Conservation (phyloP, 1,284 basidiomycete species). For the Cutaneotrichosporon spelunceum region DNA sequence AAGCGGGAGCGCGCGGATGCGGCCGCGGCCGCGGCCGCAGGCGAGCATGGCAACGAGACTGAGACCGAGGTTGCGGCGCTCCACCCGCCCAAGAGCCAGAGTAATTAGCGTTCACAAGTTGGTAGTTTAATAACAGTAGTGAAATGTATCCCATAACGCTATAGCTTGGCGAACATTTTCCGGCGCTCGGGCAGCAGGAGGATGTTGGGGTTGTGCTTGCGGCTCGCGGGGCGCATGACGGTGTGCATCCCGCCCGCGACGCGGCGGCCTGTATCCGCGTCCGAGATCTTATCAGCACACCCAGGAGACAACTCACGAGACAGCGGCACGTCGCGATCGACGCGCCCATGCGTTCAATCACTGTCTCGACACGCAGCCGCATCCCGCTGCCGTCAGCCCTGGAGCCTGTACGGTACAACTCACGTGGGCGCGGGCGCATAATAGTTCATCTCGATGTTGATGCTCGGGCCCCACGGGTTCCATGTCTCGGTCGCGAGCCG, state of each 20-base stretch:
- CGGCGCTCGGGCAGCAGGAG: neutral
- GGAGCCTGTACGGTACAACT: too few relatives aligned
- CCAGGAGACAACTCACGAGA: neutral
- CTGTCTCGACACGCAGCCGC: constrained; percentile 4
- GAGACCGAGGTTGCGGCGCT: neutral
- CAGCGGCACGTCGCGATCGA: constrained; percentile 7
- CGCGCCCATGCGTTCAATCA: constrained; percentile 16
- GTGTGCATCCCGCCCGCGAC: constrained; percentile 16
- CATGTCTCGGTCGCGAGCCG: constrained; percentile 23
- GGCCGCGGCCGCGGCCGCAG: neutral
- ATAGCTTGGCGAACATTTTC: neutral
- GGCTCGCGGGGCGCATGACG: neutral
- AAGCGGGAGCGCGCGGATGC: neutral
- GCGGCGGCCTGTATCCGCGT: constrained; percentile 9
- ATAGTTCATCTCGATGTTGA: constrained; percentile 36
- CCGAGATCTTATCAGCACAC: constrained; percentile 8
- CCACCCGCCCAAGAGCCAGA: neutral
- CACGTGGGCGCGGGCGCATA: constrained; percentile 24
- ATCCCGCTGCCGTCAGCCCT: constrained; percentile 7
- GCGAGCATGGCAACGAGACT: too few relatives aligned
- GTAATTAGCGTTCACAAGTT: too few relatives aligned
- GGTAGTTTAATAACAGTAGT: neutral
- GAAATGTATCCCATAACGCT: neutral
- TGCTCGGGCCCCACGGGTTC: constrained; percentile 36
- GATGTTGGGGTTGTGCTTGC: neutral